A percentile compares a stretch with the other conserved stretches of the same genome.
These are phyloP conservation scores for Vanderwaltozyma verrucispora DNA, from an alignment of 805 yeast species.

Conservation along the genomic window DNA sequence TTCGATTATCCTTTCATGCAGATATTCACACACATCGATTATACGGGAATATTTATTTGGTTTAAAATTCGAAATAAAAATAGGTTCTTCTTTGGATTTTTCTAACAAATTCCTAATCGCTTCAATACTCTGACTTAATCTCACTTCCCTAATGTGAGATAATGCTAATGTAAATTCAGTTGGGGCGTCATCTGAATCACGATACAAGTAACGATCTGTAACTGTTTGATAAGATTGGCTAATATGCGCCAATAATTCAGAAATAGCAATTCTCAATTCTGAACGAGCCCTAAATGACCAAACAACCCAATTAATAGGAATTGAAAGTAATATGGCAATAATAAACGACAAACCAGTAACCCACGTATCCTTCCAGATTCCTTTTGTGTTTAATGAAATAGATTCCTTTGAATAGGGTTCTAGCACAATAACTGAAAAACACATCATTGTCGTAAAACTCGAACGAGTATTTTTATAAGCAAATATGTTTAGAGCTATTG, in stretches of 20 bases:
- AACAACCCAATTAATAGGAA: conserved; percentile 34
- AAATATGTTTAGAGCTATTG: conserved; percentile 28
- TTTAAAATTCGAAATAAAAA: conserved; percentile 29
- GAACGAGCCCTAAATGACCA: conserved; percentile 40
- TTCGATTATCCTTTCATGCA: conserved; percentile 36
- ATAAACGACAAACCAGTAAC: conserved; percentile 30
- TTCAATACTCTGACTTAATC: conserved; percentile 35
- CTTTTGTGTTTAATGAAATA: conserved; percentile 9
- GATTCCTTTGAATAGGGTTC: conserved; percentile 20
- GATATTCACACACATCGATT: conserved; percentile 30
- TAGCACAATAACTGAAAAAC: conserved; percentile 33
- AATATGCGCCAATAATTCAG: conserved; percentile 33
- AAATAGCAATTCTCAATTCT: conserved; percentile 32
- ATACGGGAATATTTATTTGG: conserved; percentile 26
- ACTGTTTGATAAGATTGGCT: conserved; percentile 39
- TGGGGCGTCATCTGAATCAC: conserved; percentile 38
- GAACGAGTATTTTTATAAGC: conserved; percentile 34
- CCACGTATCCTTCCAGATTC: conserved; percentile 33
- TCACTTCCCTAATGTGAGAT: conserved; percentile 38
- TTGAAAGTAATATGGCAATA: conserved; percentile 31
- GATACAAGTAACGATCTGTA: conserved; percentile 38
- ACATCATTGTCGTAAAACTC: conserved; percentile 31
- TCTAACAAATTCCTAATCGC: conserved; percentile 32
- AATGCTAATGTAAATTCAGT: conserved; percentile 35
- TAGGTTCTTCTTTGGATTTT: conserved; percentile 31